phyloP scores from a whole-genome alignment of 177 flowering plant species.

The Tripterygium wilfordii region DNA sequence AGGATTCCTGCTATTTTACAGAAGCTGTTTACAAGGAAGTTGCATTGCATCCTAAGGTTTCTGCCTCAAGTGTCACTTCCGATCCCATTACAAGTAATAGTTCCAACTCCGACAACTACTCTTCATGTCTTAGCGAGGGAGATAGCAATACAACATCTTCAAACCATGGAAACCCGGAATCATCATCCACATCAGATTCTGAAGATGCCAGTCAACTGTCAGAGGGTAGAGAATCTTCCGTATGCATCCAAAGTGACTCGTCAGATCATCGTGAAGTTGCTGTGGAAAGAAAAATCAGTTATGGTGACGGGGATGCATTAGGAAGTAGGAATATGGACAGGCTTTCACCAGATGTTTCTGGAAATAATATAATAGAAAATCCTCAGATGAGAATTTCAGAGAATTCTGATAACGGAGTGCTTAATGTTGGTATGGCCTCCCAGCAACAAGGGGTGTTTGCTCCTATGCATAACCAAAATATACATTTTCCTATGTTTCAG shows the following conservation, averaged over 20 bases:
- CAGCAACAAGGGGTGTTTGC: constrained; percentile 32
- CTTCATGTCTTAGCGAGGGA: constrained; percentile 82
- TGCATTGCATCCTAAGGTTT: constrained; percentile 13
- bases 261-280: constrained; percentile 21
- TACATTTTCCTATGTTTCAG: constrained; percentile 53
- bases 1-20: constrained; percentile 9
- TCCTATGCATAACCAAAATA: constrained; percentile 35
- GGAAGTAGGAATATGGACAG: constrained; percentile 8
- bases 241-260: constrained; percentile 21
- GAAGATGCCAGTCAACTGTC: constrained; percentile 67
- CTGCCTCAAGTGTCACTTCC: constrained; percentile 12
- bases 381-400: constrained; percentile 13
- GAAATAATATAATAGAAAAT: constrained; percentile 11
- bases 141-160: constrained; percentile 60
- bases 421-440: constrained; percentile 22
- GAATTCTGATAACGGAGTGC: constrained; percentile 26
- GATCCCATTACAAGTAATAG: constrained; percentile 28
- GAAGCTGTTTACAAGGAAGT: constrained; percentile 21
- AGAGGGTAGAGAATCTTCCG: constrained; percentile 48
- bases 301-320: constrained; percentile 21
- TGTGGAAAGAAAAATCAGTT: constrained; percentile 20
- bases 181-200: constrained; percentile 70
- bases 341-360: constrained; percentile 10
- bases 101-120: constrained; percentile 75
- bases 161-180: constrained; percentile 53